Evolutionary conservation across 192 early-diverging fungal species (phyloP), one percentile per base, ranked within the genome.

Genomic region (Linnemannia zychae): DNA sequence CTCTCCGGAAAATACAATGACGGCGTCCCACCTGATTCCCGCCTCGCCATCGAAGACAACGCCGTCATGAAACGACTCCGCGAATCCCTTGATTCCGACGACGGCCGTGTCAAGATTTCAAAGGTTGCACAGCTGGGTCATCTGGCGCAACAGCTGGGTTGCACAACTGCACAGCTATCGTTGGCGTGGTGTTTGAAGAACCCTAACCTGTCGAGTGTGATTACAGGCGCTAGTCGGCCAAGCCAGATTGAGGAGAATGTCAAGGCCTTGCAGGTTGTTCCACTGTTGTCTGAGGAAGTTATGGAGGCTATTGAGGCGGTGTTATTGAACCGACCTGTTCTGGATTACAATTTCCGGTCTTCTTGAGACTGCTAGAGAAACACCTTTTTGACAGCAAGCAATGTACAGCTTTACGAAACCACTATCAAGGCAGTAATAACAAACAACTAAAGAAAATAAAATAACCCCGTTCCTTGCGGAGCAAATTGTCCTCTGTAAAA

Each of bases 1-100:
- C 81, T 92, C 6, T 89, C 87, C n/a, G 94, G 95, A 24, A 96
- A 96, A 85, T 96, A 96, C 80, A 93, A 94, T 72, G 67, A 84
- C 33, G 90, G 88, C 12, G 90, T 96, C 44, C 94, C 94, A n/a
- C 87, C 87, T 2, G 94, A 91, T 71, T 90, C 94, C 7, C 90
- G 96, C 12, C 78, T 96, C 15, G 89, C 88, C n/a, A 84, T 93
- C 67, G 84, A 90, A 24, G 89, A 90, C 38, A 82, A 91, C 79
- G 78, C 90, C 2, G 86, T 92, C n/a, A 91, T 94, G 73, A 82
- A 88, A 46, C 72, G 89, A 15, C 76, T 93, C 49, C 88, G 88
- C 47, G 88, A 84, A 7, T 81, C 84, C 4, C 75, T 86, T 24
- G 87, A 88, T 31, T 91, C 90, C 11, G 89, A 90, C 22, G 93